Percentiles rank a stretch among this genome's conserved stretches.
Evolutionary conservation across 2,329 filamentous ascomycete genomes (phyloP).

Genomic region (Paraphaeosphaeria sporulosa): DNA sequence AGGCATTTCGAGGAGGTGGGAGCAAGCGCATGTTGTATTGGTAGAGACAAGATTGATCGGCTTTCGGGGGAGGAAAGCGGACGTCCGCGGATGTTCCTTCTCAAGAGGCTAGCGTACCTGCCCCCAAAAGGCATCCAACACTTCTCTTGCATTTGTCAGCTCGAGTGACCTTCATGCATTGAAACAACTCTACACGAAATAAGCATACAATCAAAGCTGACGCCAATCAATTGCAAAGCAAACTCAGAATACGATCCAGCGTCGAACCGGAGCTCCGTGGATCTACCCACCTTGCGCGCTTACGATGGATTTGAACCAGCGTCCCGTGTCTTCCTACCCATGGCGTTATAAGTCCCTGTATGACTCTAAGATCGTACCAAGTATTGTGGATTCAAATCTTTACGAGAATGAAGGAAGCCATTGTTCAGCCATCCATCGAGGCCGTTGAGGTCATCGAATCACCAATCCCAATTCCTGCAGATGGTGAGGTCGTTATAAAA

Average conservation of each 20-base stretch:
- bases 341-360: neutral
- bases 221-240: neutral
- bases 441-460: conserved; percentile 5
- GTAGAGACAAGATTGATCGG: neutral
- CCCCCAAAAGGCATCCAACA: neutral
- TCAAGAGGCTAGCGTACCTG: neutral
- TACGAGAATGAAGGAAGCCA: conserved; percentile 5
- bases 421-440: conserved; percentile 10
- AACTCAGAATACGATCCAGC: neutral
- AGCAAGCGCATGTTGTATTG: neutral
- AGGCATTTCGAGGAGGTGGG: neutral
- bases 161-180: neutral
- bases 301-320: neutral
- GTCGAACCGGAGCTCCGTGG: neutral
- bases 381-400: neutral
- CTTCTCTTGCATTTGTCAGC: neutral
- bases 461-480: conserved; percentile 3
- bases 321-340: neutral
- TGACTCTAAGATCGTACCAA: neutral
- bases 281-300: neutral
- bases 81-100: neutral
- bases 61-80: neutral
- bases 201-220: neutral
- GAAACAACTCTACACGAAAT: neutral
- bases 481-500: conserved; percentile 45